Percentiles rank a stretch among this genome's conserved stretches.
Evolutionary conservation across 495 filamentous ascomycete species (phyloP).

Genomic region (Aspergillus heteromorphus): DNA sequence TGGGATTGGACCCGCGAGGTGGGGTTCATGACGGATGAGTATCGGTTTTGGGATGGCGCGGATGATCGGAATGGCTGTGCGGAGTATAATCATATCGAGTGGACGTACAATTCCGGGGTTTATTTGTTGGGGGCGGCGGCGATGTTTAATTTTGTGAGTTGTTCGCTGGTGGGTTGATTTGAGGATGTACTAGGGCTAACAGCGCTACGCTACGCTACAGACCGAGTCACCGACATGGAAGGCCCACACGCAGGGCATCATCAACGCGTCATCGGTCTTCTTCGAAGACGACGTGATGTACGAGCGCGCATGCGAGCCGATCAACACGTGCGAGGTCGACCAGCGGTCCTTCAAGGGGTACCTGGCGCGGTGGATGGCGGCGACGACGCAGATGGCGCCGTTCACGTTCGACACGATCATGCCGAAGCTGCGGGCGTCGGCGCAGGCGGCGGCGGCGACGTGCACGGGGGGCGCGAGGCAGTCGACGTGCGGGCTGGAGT

Average conservation of each 20-base stretch:
- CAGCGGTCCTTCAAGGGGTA: constrained; percentile 85
- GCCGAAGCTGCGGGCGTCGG: constrained; percentile 58
- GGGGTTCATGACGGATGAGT: constrained; percentile 57
- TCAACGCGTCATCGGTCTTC: constrained; percentile 50
- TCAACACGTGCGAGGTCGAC: constrained; percentile 62
- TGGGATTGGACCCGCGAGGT: constrained; percentile 66
- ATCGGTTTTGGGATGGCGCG: constrained; percentile 61
- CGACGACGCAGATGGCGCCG: constrained; percentile 64
- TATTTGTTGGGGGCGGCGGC: constrained; percentile 34
- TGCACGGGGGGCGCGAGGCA: constrained; percentile 58
- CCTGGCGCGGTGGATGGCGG: constrained; percentile 75
- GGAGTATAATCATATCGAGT: constrained; percentile 30
- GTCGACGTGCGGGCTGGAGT: constrained; percentile 58
- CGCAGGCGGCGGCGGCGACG: constrained; percentile 60
- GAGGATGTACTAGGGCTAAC: neutral
- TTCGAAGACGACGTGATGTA: constrained; percentile 53
- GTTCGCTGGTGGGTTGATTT: neutral
- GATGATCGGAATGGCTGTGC: constrained; percentile 44
- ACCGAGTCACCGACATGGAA: constrained; percentile 49
- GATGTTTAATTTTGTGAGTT: constrained; percentile 36
- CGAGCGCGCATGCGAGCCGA: constrained; percentile 59
- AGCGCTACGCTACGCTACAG: no score
- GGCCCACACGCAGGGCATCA: constrained; percentile 50
- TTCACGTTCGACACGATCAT: constrained; percentile 58
- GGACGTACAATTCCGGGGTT: constrained; percentile 35